Base-by-base conservation (phyloP, 2,329 filamentous ascomycete genomes). In the Penicillium sumatraense region DNA sequence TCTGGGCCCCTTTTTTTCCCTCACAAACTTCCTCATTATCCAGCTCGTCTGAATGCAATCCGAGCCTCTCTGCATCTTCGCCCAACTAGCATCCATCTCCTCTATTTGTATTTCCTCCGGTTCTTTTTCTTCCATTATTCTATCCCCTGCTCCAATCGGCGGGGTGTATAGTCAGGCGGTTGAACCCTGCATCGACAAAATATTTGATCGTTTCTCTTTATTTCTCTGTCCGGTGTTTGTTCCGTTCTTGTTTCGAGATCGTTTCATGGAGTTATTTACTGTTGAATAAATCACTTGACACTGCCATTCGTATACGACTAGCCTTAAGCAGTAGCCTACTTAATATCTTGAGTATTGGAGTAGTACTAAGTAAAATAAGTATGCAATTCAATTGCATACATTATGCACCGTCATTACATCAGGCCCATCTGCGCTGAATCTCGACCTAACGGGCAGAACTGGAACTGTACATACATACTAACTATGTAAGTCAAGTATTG, bases 1-100 rank as follows among this genome's bases (percentile, higher is more conserved):
- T 61, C 59, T 60, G 58, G 59, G 56, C 65, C 60, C 52, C 51
- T 58, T 60, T 54, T 54, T 61, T 45, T 57, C 48, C 9, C n/a
- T n/a, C 59, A n/a, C n/a, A n/a, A n/a, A n/a, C 54, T 55, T 41
- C 13, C 21, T 41, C 38, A 54, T 58, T 55, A 57, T 61, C 42
- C 51, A 49, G 56, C 58, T 61, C 56, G 36, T 60, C 49, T 48
- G 40, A 62, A 61, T 54, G 44, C 55, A 55, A 59, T 51, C 42
- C 51, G 51, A 60, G 58, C 54, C 33, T 52, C 33, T 52, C 44
- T 57, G 48, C 56, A 54, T 54, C 31, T 52, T 35, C 35, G 50
- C 46, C 49, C 41, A 33, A 41, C 52, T 55, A 41, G 51, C 26
- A 50, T 58, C 36, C 26, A 50, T 58, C 36, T 51, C 20, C 36